phyloP scores from a whole-genome alignment of 768 basidiomycete species.

The Pulveroboletus sp. region DNA sequence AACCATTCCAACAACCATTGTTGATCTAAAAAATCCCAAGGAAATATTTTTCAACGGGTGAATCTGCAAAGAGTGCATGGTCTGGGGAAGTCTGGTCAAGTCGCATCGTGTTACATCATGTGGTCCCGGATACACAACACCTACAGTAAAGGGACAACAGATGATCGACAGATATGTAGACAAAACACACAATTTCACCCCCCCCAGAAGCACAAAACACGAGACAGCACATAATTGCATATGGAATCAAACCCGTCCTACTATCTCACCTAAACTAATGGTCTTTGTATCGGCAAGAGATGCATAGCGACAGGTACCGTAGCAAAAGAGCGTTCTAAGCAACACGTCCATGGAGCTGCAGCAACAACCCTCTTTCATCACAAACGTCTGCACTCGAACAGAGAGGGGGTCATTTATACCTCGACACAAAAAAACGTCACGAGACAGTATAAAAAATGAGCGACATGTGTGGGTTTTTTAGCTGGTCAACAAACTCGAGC shows the following conservation, averaged over 20 bases:
- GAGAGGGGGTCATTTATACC: neutral
- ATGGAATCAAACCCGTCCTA: neutral
- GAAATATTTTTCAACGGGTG: no score
- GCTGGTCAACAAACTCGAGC: constrained; percentile 20
- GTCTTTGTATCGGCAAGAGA: neutral
- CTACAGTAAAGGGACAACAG: no score
- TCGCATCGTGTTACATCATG: no score
- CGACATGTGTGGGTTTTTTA: constrained; percentile 1
- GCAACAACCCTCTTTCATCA: neutral
- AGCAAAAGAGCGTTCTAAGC: neutral
- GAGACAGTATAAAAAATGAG: neutral
- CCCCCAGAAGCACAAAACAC: neutral
- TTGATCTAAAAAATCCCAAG: no score
- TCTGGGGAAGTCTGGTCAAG: no score
- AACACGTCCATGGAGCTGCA: neutral
- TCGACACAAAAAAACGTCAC: neutral
- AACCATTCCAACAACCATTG: no score
- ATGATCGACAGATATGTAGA: no score
- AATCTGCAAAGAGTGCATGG: no score
- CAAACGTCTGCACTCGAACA: neutral
- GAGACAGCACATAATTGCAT: neutral
- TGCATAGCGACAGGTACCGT: constrained; percentile 5
- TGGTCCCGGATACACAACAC: no score
- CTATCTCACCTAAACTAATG: neutral
- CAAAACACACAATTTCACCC: no score